phyloP scores from a whole-genome alignment of 148 eudicot species.

The Fagopyrum tataricum region DNA sequence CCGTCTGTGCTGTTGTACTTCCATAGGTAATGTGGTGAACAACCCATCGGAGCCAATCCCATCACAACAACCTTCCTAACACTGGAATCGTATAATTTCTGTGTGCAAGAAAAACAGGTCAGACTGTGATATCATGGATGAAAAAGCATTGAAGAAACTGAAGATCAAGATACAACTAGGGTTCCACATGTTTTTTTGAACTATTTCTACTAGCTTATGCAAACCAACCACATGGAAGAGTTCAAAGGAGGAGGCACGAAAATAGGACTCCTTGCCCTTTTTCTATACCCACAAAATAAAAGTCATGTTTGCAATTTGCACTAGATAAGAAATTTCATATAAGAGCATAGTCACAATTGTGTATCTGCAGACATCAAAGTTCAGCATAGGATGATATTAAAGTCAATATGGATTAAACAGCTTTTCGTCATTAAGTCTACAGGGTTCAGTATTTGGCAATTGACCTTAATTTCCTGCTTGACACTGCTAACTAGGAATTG shows the following conservation, averaged over 20 bases:
- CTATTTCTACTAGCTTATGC: neutral
- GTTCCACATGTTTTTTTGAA: too few relatives aligned
- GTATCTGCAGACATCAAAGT: neutral
- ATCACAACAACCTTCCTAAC: constrained; percentile 75
- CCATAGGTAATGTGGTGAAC: constrained; percentile 90
- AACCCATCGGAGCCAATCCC: constrained; percentile 91
- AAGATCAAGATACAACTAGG: neutral
- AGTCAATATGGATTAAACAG: neutral
- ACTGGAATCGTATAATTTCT: constrained; percentile 57
- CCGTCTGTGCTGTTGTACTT: constrained; percentile 50
- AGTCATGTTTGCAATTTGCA: neutral
- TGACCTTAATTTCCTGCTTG: constrained; percentile 67
- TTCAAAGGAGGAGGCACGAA: neutral
- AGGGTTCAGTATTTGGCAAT: neutral
- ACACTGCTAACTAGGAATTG: constrained; percentile 53
- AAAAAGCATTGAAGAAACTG: neutral
- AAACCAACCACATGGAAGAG: neutral
- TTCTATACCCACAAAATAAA: neutral
- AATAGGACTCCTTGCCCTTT: neutral
- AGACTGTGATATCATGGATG: neutral
- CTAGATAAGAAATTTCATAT: neutral
- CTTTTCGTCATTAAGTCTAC: neutral
- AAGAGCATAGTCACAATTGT: neutral
- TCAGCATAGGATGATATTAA: neutral
- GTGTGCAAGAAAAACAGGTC: neutral